Evolutionary conservation across 805 yeast genomes (phyloP).

Genomic region (Pichia gijzeniarum): DNA sequence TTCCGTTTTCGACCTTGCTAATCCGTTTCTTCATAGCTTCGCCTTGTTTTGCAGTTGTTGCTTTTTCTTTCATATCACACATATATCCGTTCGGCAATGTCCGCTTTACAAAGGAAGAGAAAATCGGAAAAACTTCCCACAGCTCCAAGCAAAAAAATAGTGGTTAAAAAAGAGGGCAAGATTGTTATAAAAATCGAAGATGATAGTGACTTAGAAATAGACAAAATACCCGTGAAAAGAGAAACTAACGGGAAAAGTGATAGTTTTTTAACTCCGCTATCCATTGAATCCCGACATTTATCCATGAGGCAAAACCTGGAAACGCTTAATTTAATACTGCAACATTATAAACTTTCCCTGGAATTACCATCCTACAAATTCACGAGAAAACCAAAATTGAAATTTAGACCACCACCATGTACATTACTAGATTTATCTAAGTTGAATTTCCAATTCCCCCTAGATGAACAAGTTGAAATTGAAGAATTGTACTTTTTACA

Average conservation of each 20-base stretch:
- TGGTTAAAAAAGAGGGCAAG: background rate
- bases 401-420: slow-evolving; percentile 41
- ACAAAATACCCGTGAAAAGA: no score
- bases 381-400: slow-evolving; percentile 39
- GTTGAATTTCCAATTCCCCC: slow-evolving; percentile 21
- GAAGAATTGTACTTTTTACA: slow-evolving; percentile 43
- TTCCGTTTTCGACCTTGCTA: slow-evolving; percentile 1
- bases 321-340: slow-evolving; percentile 3
- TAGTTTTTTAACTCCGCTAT: no score
- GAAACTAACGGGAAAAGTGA: no score
- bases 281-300: no score
- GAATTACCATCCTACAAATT: slow-evolving; percentile 14
- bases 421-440: slow-evolving; percentile 35
- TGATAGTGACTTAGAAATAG: background rate
- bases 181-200: background rate
- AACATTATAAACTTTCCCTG: slow-evolving; percentile 4
- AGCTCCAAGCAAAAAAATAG: background rate
- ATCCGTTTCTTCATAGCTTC: background rate
- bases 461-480: slow-evolving; percentile 31
- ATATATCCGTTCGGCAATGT: background rate
- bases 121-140: no score
- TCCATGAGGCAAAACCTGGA: background rate
- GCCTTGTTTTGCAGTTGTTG: background rate
- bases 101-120: no score
- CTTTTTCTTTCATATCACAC: background rate